Evolutionary conservation across 176 grass and related monocot genomes (phyloP).

Genomic region (Paspalum notatum): DNA sequence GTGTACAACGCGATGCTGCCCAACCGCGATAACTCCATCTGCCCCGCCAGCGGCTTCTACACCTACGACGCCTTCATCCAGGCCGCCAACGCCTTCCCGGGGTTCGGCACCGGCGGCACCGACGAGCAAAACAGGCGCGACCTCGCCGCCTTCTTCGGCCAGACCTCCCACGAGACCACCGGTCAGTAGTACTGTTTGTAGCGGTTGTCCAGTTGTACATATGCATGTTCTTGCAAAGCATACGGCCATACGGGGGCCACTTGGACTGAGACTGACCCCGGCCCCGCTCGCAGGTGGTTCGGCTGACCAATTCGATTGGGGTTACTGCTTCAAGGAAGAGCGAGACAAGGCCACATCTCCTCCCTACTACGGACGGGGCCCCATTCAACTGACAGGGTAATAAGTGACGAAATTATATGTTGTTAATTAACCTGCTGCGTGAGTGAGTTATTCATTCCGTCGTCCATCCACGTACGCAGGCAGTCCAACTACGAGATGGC

Average conservation of each 20-base stretch:
- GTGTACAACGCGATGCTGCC: slow-evolving; percentile 47
- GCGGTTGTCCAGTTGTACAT: too few relatives aligned
- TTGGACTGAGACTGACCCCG: too few relatives aligned
- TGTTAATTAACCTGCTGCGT: too few relatives aligned
- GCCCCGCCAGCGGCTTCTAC: slow-evolving; percentile 52
- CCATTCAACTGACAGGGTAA: slow-evolving; percentile 55
- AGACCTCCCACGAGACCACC: slow-evolving; percentile 72
- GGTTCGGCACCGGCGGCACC: slow-evolving; percentile 47
- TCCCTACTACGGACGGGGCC: slow-evolving; percentile 51
- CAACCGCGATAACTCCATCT: slow-evolving; percentile 44
- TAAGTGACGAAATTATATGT: too few relatives aligned
- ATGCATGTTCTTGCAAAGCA: too few relatives aligned
- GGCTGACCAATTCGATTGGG: slow-evolving; percentile 44
- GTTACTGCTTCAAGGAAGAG: slow-evolving; percentile 58
- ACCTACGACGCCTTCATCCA: slow-evolving; percentile 52
- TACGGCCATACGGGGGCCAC: too few relatives aligned
- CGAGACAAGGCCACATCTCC: neutral
- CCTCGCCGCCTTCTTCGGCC: slow-evolving; percentile 65
- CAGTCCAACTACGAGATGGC: slow-evolving; percentile 51
- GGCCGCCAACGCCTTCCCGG: slow-evolving; percentile 46
- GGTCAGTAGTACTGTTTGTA: too few relatives aligned
- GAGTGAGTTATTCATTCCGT: too few relatives aligned
- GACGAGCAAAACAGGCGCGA: slow-evolving; percentile 31
- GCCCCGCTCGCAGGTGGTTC: too few relatives aligned
- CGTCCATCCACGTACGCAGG: neutral